phyloP scores from a whole-genome alignment of 164 flowering plant genomes.

The Echeveria elegans region DNA sequence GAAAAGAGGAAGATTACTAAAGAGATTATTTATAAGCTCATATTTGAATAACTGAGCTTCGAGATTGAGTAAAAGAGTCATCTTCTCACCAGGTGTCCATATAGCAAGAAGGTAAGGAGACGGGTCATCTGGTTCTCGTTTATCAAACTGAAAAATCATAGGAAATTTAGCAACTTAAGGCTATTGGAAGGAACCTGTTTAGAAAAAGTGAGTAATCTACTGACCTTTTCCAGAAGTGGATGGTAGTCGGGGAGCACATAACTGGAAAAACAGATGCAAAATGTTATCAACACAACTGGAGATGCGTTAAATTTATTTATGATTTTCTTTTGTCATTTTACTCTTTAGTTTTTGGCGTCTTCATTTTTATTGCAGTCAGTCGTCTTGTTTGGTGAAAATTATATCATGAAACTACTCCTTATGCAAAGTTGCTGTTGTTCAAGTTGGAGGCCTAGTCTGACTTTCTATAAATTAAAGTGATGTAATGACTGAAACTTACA shows the following conservation, averaged over 20 bases:
- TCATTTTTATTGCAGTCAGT: not conserved
- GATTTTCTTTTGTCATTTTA: not conserved
- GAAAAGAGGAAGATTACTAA: not conserved
- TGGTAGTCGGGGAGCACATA: conserved; percentile 48
- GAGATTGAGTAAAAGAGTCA: not conserved
- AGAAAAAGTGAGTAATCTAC: conserved; percentile 9
- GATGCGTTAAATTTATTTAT: too few relatives aligned
- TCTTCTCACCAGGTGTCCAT: conserved; percentile 42
- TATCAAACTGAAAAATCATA: conserved; percentile 25
- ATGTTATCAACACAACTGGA: not conserved
- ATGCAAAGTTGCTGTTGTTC: too few relatives aligned
- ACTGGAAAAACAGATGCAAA: conserved; percentile 20
- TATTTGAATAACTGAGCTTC: not conserved
- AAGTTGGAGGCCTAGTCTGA: not conserved
- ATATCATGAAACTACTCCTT: too few relatives aligned
- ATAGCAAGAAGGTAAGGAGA: conserved; percentile 45
- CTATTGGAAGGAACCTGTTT: not conserved
- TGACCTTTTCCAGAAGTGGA: conserved; percentile 29
- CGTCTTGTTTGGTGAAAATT: not conserved
- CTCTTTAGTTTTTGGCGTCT: not conserved
- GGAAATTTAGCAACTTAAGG: conserved; percentile 2
- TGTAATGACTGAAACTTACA: conserved; percentile 23
- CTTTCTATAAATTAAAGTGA: not conserved
- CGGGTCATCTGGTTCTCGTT: conserved; percentile 38
- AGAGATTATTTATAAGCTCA: not conserved